Evolutionary conservation across 768 basidiomycete species (phyloP), one percentile per base, ranked within the genome.

Genomic region (Hortiboletus flavorubellus): DNA sequence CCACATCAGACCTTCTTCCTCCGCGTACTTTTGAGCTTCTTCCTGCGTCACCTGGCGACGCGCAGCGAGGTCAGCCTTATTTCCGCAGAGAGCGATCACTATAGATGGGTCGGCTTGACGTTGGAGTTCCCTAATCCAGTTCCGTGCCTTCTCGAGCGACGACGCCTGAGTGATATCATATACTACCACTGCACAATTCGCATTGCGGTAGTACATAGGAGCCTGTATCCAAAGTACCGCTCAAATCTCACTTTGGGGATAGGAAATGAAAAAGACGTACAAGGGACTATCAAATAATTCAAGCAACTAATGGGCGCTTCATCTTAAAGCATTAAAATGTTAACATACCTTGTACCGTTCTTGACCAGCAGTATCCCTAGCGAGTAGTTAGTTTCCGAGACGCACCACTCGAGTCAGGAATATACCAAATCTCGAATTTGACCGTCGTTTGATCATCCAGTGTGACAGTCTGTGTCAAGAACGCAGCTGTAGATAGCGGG

Each of bases 361-460:
- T 76, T 96, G 93, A 33, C 93, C 93, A 40, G 93, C 93, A 38
- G 93, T 96, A 74, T 96, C 93, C 93, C 93, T 93, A 23, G 57
- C 30, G 23, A 15, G 35, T 16, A 31, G 8, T 55, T 53, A 42
- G 44, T 53, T 42, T 46, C 34, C 3, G 26, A 34, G 43, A 43
- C 23, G 4, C 11, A 21, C 12, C 11, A 38, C 23, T 21, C 23
- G 6, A 26, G 18, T 18, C 21, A n/a, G 1, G 9, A 34, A 69
- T 82, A 29, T 67, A 94, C 95, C 94, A 96, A 68, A 96, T 96
- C 77, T 98, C 96, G 68, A 99, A 98, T 80, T 98, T 98, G 67
- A 99, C 91, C 23, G 86, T 86, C 23, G 90, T 90, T 59, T 87
- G 85, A 68, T 94, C 89, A 46, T 94, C 89, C 39, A 97, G 80